Evolutionary conservation across 345 rosid genomes (phyloP).

Genomic region (Sonneratia alba): DNA sequence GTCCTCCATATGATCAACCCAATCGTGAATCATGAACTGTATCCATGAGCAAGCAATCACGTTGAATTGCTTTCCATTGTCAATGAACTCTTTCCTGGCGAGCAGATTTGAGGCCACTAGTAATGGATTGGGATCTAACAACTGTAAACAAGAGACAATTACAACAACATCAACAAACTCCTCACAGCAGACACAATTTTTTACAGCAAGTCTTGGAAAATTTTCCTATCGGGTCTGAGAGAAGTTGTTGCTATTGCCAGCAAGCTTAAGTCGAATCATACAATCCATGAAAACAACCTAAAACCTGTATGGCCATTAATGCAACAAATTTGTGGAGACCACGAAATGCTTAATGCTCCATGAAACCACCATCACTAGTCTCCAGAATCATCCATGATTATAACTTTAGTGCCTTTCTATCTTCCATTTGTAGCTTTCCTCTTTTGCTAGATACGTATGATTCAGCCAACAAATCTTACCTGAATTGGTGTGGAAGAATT

Average conservation of each 20-base stretch:
- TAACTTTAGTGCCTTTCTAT: too few relatives aligned
- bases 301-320: not conserved
- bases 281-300: not conserved
- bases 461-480: too few relatives aligned
- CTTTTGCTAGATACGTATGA: too few relatives aligned
- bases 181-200: not conserved
- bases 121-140: slow-evolving; percentile 67
- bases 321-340: not conserved
- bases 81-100: slow-evolving; percentile 40
- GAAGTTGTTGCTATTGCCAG: not conserved
- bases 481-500: too few relatives aligned
- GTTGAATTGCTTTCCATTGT: slow-evolving; percentile 59
- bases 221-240: not conserved
- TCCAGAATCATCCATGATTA: not conserved
- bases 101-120: slow-evolving; percentile 54
- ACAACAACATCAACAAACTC: not conserved
- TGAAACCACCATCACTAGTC: not conserved
- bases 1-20: slow-evolving; percentile 80
- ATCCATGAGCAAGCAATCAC: slow-evolving; percentile 76
- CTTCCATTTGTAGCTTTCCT: too few relatives aligned
- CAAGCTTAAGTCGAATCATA: not conserved
- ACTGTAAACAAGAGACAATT: slow-evolving; percentile 19
- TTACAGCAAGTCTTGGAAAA: not conserved
- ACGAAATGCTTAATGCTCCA: not conserved
- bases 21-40: slow-evolving; percentile 85